Evolutionary conservation across 1,284 basidiomycete species (phyloP).

Genomic region (Sphaerobolus stellatus): DNA sequence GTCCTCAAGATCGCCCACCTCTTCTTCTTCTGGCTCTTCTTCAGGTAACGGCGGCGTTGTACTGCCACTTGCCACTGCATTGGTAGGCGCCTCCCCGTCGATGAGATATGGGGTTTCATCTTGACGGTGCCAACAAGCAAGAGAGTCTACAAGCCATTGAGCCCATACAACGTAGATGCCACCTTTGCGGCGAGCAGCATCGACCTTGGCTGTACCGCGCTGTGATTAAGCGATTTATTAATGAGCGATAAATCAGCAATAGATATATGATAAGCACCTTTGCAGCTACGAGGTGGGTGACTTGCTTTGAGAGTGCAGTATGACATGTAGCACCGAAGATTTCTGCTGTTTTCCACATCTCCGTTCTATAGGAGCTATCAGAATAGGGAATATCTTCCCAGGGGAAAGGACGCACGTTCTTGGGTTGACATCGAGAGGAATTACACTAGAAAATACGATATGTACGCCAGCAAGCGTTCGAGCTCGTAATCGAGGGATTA

Average conservation of each 20-base stretch:
- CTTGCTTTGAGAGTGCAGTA: conserved; percentile 60
- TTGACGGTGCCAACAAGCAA: conserved; percentile 77
- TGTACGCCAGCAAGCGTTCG: conserved; percentile 75
- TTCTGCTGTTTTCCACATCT: conserved; percentile 85
- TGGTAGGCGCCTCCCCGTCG: conserved; percentile 36
- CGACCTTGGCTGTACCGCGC: conserved; percentile 90
- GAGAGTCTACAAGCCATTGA: conserved; percentile 84
- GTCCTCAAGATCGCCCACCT: conserved; percentile 28
- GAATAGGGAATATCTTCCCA: not conserved
- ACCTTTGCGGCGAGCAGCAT: conserved; percentile 68
- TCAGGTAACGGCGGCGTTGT: conserved; percentile 45
- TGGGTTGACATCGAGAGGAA: conserved; percentile 80
- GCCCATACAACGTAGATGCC: conserved; percentile 83
- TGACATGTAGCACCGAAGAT: conserved; percentile 88
- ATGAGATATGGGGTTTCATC: conserved; percentile 73
- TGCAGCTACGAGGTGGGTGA: conserved; percentile 91
- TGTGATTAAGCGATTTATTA: conserved; percentile 28
- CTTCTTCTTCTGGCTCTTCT: conserved; percentile 36
- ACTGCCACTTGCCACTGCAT: conserved; percentile 9
- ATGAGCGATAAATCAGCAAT: conserved; percentile 4
- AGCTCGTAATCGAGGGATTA: conserved; percentile 80
- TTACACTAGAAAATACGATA: conserved; percentile 91
- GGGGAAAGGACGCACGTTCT: conserved; percentile 46
- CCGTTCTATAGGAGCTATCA: conserved; percentile 46
- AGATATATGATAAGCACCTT: conserved; percentile 60